Percentiles rank a stretch among this genome's conserved stretches.
Conservation (phyloP, 176 grass and related monocot genomes). For the Musa itinerans region DNA sequence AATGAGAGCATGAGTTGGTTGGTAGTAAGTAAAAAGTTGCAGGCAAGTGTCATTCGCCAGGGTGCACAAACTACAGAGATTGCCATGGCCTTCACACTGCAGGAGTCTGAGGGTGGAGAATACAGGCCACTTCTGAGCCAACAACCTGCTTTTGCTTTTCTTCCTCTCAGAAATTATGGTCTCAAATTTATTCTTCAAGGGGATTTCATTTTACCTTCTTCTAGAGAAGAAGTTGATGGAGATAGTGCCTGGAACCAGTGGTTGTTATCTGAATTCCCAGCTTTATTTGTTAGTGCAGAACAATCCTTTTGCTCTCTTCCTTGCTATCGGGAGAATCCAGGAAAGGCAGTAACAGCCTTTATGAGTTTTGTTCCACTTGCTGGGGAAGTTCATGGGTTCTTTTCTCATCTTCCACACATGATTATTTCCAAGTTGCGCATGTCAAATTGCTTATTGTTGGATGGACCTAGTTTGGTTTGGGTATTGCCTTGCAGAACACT, state of each 20-base stretch:
- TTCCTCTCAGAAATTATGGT: conserved; percentile 89
- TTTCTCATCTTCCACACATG: conserved; percentile 70
- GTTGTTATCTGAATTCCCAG: conserved; percentile 81
- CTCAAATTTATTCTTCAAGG: conserved; percentile 98
- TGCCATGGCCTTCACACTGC: conserved; percentile 80
- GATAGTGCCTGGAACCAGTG: conserved; percentile 98
- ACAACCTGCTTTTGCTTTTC: conserved; percentile 93
- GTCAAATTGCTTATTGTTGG: conserved; percentile 79
- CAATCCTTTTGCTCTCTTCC: conserved; percentile 77
- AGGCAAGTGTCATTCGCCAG: conserved; percentile 44
- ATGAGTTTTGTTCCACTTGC: conserved; percentile 90
- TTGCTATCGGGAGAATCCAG: conserved; percentile 56
- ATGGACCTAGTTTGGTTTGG: conserved; percentile 48
- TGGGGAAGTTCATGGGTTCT: conserved; percentile 96
- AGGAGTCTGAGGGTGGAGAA: conserved; percentile 48
- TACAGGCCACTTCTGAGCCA: conserved; percentile 65
- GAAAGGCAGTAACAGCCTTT: conserved; percentile 76
- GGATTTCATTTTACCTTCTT: conserved; percentile 92
- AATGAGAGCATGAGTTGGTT: conserved; percentile 82
- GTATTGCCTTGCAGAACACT: conserved; percentile 68
- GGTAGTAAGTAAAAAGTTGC: conserved; percentile 62
- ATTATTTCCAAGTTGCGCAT: conserved; percentile 77
- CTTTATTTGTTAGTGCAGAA: conserved; percentile 60
- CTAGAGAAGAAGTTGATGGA: conserved; percentile 96
- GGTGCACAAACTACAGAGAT: conserved; percentile 83